phyloP scores from a whole-genome alignment of 73 alveolate genomes.

The Symbiodinium pilosum region DNA sequence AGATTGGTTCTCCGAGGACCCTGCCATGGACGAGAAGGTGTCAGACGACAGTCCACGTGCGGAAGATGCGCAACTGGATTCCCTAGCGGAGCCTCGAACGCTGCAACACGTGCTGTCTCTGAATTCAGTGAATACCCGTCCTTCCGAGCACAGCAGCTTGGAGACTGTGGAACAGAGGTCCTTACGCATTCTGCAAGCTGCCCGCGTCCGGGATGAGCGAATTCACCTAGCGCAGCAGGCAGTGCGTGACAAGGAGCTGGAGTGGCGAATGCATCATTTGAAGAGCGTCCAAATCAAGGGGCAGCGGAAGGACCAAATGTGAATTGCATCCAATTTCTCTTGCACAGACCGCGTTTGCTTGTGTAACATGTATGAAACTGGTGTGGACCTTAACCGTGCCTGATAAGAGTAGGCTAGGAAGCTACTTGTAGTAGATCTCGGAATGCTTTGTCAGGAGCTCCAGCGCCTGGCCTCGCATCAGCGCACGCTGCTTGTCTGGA shows the following conservation, averaged over 20 bases:
- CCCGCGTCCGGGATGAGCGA: constrained; percentile 51
- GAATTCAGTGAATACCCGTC: constrained; percentile 19
- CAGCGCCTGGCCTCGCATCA: constrained; percentile 31
- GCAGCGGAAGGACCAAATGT: constrained; percentile 42
- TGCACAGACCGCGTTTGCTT: too few relatives aligned
- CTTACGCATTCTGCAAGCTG: constrained; percentile 40
- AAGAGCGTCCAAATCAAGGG: neutral
- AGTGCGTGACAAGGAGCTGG: constrained; percentile 28
- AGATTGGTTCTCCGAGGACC: neutral
- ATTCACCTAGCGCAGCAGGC: constrained; percentile 34
- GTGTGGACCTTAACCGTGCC: too few relatives aligned
- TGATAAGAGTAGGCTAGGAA: too few relatives aligned
- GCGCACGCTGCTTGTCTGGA: constrained; percentile 33
- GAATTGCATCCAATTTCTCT: too few relatives aligned
- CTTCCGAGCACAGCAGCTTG: constrained; percentile 18
- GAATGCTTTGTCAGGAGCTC: neutral
- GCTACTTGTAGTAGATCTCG: too few relatives aligned
- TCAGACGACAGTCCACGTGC: neutral
- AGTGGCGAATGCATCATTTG: constrained; percentile 61
- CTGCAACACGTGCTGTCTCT: neutral
- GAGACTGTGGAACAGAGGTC: constrained; percentile 51
- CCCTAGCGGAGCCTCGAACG: constrained; percentile 25
- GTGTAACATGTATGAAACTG: too few relatives aligned
- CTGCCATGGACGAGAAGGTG: neutral
- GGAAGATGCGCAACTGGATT: neutral